Conservation (phyloP, 2,329 filamentous ascomycete species). For the Clonostachys rosea region DNA sequence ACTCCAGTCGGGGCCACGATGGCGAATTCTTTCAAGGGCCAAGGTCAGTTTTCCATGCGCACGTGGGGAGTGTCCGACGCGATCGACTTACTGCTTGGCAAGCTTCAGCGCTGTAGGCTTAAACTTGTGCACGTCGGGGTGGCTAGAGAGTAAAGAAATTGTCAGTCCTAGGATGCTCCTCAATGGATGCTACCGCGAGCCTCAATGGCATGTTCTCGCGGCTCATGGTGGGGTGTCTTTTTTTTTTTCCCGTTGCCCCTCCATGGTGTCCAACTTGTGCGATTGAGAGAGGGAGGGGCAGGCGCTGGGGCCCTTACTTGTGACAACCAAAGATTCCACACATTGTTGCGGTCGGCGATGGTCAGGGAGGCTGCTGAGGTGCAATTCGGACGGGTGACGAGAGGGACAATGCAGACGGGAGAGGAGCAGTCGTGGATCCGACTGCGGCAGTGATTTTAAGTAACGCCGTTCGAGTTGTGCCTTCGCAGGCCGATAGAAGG, state of each 20-base stretch:
- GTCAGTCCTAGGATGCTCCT: no score
- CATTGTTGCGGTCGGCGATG: conserved; percentile 53
- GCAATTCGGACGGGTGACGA: background rate
- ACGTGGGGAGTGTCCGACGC: background rate
- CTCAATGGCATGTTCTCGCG: background rate
- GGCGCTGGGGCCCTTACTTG: conserved; percentile 51
- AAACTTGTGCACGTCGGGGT: conserved; percentile 93
- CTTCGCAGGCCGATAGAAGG: background rate
- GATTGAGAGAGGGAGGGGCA: background rate
- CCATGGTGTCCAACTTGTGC: conserved; percentile 6
- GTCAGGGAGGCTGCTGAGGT: background rate
- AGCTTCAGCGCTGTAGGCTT: conserved; percentile 92
- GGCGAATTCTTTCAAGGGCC: conserved; percentile 65
- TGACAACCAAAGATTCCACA: conserved; percentile 98
- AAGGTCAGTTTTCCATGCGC: background rate
- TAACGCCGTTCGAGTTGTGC: background rate
- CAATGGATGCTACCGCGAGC: no score
- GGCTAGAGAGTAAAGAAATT: conserved; percentile 36
- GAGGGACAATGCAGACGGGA: background rate
- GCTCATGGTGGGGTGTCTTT: conserved; percentile 21
- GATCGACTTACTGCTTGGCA: conserved; percentile 74
- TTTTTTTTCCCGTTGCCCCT: conserved; percentile 14
- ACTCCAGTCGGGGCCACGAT: conserved; percentile 99
- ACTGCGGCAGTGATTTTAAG: background rate
- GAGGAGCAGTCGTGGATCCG: background rate